Base-by-base conservation (phyloP, 2,329 filamentous ascomycete genomes). In the Neopestalotiopsis rosae region DNA sequence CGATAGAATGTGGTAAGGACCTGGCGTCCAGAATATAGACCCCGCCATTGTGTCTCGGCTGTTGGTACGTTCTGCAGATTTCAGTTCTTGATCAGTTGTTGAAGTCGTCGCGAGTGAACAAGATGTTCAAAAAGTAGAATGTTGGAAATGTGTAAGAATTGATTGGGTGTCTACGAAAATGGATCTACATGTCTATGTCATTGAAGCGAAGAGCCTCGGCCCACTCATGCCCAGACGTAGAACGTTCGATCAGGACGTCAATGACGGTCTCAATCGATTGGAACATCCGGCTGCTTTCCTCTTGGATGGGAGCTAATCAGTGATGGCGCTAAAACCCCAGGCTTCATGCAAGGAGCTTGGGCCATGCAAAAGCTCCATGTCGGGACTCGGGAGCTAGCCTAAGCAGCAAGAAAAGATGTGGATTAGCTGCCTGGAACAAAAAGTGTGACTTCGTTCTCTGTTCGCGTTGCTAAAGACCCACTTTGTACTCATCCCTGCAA, bases 1-100 rank as follows among this genome's bases (percentile, higher is more conserved):
- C 91, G 90, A 89, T 71, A 95, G 83, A 70, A 95, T 87, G 79
- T 95, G 93, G 81, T 94, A 95, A 14, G 92, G 91, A 61, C 88
- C 91, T 62, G 88, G 87, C 28, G 90, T 90, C 69, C 88, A 86
- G 68, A 94, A 79, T 17, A 88, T 80, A 24, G 87, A 86, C 68
- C 76, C 61, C 12, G 75, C 79, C 12, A 81, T 74, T 86, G 88
- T 88, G 67, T 74, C 82, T 61, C 34, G 10, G 34, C 34, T 38
- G 10, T 38, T 38, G 34, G 10, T 12, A 40, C n/a, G 30, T 34
- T 12, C 30, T 56, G 13, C 17, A 17, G 10, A 32, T 32, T 13
- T 9, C 13, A 30, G 24, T 5, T 28, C 7, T 59, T 32, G 61
- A 38, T 10, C 34, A 63, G 24, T 14, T 63, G 61, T 38, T 14